phyloP scores from a whole-genome alignment of 148 eudicot species.

The Vaccinium macrocarpon region DNA sequence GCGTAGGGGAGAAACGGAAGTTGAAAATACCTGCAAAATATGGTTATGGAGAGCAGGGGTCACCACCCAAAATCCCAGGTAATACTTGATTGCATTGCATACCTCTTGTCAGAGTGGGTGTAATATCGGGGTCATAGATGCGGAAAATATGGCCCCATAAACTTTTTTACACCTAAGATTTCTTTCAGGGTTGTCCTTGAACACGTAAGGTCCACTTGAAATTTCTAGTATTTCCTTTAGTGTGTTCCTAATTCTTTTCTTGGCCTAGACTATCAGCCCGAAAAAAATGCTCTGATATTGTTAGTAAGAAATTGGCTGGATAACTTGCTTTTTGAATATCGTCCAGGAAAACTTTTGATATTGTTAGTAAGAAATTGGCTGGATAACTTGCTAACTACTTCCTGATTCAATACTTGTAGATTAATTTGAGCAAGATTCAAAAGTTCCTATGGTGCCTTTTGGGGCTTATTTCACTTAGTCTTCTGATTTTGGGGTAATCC shows the following conservation, averaged over 20 bases:
- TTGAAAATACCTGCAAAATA: slow-evolving; percentile 70
- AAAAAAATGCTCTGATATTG: neutral
- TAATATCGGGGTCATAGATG: neutral
- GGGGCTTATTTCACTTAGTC: neutral
- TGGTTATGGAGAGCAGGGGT: slow-evolving; percentile 64
- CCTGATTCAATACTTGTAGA: neutral
- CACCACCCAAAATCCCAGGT: slow-evolving; percentile 98
- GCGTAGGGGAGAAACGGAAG: slow-evolving; percentile 95
- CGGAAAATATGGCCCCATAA: neutral
- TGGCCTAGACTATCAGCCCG: neutral
- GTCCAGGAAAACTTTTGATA: neutral
- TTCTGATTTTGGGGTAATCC: neutral
- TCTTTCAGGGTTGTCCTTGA: neutral
- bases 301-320: neutral
- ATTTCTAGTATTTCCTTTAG: neutral
- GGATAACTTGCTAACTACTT: neutral
- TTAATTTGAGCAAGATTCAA: neutral
- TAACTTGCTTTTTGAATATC: neutral
- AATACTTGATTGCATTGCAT: slow-evolving; percentile 11
- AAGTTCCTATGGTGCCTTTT: neutral
- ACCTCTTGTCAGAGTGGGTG: neutral
- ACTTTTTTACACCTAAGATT: neutral
- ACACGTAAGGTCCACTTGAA: neutral
- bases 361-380: neutral
- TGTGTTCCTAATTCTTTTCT: neutral